These are phyloP conservation scores for Pseudogymnoascus sp. DNA, from an alignment of 2,329 filamentous ascomycete species.

Conservation along the genomic window DNA sequence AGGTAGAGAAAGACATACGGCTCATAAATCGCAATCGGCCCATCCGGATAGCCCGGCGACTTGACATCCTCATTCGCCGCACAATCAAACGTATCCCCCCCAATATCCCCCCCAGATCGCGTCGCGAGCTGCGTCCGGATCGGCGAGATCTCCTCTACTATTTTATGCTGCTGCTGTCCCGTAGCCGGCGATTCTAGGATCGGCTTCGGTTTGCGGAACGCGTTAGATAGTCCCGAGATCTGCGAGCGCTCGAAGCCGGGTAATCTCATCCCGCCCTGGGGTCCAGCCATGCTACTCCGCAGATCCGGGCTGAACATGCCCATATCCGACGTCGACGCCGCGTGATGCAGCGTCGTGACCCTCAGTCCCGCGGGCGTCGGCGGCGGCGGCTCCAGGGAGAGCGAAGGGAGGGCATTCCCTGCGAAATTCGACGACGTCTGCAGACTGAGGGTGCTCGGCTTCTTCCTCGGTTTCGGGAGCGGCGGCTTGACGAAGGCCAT, in stretches of 20 bases:
- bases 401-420: constrained; percentile 39
- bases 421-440: constrained; percentile 51
- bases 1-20: constrained; percentile 71
- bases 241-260: constrained; percentile 38
- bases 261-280: constrained; percentile 52
- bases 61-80: constrained; percentile 73
- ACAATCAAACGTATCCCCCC: constrained; percentile 55
- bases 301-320: constrained; percentile 8
- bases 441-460: constrained; percentile 69
- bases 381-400: constrained; percentile 33
- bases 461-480: constrained; percentile 54
- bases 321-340: constrained; percentile 1
- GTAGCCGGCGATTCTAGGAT: constrained; percentile 17
- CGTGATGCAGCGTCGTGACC: constrained; percentile 4
- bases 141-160: constrained; percentile 35
- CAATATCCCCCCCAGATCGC: constrained; percentile 41
- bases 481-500: constrained; percentile 75
- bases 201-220: constrained; percentile 19
- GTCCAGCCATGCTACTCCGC: constrained; percentile 19
- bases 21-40: constrained; percentile 73
- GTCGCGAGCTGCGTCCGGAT: constrained; percentile 56
- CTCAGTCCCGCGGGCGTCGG: constrained; percentile 11
- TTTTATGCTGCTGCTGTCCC: constrained; percentile 15
- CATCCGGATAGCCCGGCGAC: constrained; percentile 73
- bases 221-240: constrained; percentile 46